phyloP scores from a whole-genome alignment of 2,329 filamentous ascomycete genomes.

The Phialophora macrospora region DNA sequence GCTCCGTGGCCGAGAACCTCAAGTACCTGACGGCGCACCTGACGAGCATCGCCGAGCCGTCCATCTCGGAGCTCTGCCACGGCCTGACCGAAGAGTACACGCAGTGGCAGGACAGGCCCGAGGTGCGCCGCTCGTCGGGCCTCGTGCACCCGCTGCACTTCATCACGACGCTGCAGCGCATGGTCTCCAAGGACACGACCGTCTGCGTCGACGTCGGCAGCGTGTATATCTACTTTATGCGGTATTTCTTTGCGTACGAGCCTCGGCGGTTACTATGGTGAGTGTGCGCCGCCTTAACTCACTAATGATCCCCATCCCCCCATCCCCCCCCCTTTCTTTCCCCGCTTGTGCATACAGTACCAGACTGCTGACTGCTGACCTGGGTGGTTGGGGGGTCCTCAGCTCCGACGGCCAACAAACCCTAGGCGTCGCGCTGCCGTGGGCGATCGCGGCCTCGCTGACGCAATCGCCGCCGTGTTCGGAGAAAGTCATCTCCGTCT shows the following conservation, averaged over 20 bases:
- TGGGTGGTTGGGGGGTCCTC: not conserved
- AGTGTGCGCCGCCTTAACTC: not conserved
- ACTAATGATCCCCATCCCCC: too few species aligned
- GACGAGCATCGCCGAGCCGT: conserved; percentile 45
- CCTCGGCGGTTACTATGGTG: conserved; percentile 51
- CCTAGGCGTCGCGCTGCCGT: conserved; percentile 55
- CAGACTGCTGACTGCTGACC: not conserved
- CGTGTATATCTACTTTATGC: conserved; percentile 42
- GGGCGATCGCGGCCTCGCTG: conserved; percentile 56
- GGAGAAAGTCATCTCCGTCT: conserved; percentile 52
- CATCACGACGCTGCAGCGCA: conserved; percentile 50
- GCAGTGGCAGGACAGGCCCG: conserved; percentile 43
- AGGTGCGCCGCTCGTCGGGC: conserved; percentile 37
- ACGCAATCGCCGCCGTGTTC: conserved; percentile 51
- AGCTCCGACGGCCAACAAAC: conserved; percentile 57
- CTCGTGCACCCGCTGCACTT: conserved; percentile 55
- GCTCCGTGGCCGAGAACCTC: conserved; percentile 51
- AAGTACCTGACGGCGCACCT: conserved; percentile 45
- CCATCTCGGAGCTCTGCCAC: conserved; percentile 40
- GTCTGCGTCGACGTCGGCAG: conserved; percentile 56
- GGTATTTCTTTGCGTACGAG: conserved; percentile 37
- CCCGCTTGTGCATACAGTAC: too few species aligned
- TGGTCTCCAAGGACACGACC: conserved; percentile 49
- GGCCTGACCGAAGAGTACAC: conserved; percentile 46
- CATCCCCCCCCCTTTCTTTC: not conserved